A percentile compares a stretch with the other conserved stretches of the same genome.
These are phyloP conservation scores for Herpetomonas tarakana DNA, from an alignment of 208 protist genomes.

Conservation along the genomic window DNA sequence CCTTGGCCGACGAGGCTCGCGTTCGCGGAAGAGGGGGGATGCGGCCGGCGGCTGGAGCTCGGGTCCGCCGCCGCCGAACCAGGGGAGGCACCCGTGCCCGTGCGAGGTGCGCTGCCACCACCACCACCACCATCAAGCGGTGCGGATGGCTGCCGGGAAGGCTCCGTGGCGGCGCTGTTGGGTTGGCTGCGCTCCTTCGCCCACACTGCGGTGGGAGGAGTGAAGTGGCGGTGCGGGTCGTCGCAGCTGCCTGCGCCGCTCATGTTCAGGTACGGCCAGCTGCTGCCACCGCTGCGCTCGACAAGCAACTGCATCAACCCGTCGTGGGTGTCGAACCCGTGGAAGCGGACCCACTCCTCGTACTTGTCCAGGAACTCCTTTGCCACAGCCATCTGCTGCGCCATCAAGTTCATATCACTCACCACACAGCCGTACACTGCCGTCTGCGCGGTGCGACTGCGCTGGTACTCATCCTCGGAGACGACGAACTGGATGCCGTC, in stretches of 20 bases:
- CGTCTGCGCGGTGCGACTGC: constrained; percentile 50
- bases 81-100: not conserved
- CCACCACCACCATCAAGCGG: not conserved
- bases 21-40: too few relatives aligned
- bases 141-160: not conserved
- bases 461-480: constrained; percentile 35
- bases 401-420: constrained; percentile 75
- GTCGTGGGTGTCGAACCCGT: constrained; percentile 50
- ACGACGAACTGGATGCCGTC: constrained; percentile 34
- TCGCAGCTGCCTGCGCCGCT: constrained; percentile 6
- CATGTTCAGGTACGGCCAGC: constrained; percentile 19
- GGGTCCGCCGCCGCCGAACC: not conserved
- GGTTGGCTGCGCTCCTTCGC: not conserved
- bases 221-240: constrained; percentile 8
- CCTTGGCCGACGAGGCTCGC: not conserved
- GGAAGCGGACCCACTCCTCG: constrained; percentile 64
- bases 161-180: not conserved
- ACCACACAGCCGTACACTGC: constrained; percentile 77
- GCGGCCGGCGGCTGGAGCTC: not conserved
- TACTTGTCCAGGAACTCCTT: constrained; percentile 62
- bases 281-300: constrained; percentile 18
- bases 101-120: not conserved
- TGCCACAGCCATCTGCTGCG: constrained; percentile 35
- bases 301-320: constrained; percentile 46
- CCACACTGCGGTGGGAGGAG: not conserved